Evolutionary conservation across 2,329 filamentous ascomycete genomes (phyloP), one percentile per base, ranked within the genome.

Genomic region (Calonectria fujianensis): DNA sequence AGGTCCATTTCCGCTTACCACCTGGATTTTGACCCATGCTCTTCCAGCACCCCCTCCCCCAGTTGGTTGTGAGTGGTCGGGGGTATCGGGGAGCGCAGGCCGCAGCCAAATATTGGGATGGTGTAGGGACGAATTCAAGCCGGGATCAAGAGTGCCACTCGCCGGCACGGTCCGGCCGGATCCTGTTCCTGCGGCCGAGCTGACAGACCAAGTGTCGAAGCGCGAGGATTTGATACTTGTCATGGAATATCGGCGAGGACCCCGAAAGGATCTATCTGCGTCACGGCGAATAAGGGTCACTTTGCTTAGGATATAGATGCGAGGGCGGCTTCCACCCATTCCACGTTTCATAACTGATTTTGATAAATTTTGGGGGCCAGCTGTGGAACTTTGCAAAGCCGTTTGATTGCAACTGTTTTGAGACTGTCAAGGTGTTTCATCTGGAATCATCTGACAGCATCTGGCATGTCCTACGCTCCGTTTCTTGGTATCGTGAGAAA

Each of bases 51-150:
- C 32, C 45, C 45, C 31, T 24, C 13, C 24, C n/a, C 14, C 29
- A n/a, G n/a, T 50, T 68, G 24, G 6, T 35, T 69, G 57, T 57
- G 35, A 48, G 31, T 50, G 48, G 66, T 50, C 50, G 63, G 57
- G 70, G 52, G 39, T 45, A 24, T 31, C 45, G 45, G 39, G 65
- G 50, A 65, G 37, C 37, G 51, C 4, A 16, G 51, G 41, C 54
- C 45, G 64, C 54, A 61, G 50, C n/a, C 14, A 35, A 50, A 51
- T 63, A 16, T 54, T 41, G 50, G 24, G 41, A 51, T 64, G 35
- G 16, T 50, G 64, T 63, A n/a, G 64, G 70, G 45, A 64, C 70
- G 70, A 72, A 72, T 20, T 72, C 64, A 69, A 69, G 45, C 45
- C 52, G 52, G 70, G 41, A 68, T 52, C 50, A 24, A 32, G 27